phyloP scores from a whole-genome alignment of 768 basidiomycete genomes.

The Psilocybe tampanensis region DNA sequence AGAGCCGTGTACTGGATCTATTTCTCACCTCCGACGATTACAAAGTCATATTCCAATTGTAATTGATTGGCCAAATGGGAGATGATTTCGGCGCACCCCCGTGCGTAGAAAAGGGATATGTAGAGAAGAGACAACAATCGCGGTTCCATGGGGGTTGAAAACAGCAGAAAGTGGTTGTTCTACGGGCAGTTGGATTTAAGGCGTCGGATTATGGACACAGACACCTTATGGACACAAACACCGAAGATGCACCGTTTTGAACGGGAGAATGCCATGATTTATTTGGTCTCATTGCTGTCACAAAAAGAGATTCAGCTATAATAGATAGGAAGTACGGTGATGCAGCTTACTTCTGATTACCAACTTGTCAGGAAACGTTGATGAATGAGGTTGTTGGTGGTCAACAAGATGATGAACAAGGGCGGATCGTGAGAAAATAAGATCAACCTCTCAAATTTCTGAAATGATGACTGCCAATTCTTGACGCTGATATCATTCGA shows the following conservation, averaged over 20 bases:
- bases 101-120: not conserved
- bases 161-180: not conserved
- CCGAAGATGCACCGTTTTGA: not conserved
- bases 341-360: too few relatives aligned
- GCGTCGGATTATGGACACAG: not conserved
- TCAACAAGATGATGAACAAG: too few relatives aligned
- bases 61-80: not conserved
- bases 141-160: not conserved
- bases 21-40: not conserved
- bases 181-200: not conserved
- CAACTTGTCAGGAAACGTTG: too few relatives aligned
- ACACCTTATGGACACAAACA: not conserved
- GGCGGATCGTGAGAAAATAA: not conserved
- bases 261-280: not conserved
- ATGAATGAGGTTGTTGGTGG: too few relatives aligned
- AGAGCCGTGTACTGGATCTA: not conserved
- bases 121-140: not conserved
- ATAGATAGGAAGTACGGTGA: too few relatives aligned
- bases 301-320: not conserved
- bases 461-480: not conserved
- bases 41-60: not conserved
- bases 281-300: not conserved
- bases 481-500: not conserved
- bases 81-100: not conserved
- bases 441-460: not conserved